A percentile compares a stretch with the other conserved stretches of the same genome.
These are phyloP conservation scores for Candida smagusa DNA, from an alignment of 1,139 yeast species.

Conservation along the genomic window DNA sequence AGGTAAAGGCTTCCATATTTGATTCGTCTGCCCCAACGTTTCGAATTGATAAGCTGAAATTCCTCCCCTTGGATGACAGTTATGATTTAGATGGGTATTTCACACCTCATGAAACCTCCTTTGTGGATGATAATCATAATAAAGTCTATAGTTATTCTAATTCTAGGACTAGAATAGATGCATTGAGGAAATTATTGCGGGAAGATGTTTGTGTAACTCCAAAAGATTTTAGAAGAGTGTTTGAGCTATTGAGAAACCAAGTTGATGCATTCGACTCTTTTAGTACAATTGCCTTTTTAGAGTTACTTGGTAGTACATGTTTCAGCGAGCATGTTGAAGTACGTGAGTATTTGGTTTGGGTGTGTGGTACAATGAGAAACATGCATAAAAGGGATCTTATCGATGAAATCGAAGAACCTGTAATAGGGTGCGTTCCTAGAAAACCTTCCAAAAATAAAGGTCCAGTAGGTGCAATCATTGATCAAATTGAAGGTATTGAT, in stretches of 20 bases:
- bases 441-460: neutral
- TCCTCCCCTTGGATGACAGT: too few species aligned
- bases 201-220: neutral
- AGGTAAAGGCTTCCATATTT: too few species aligned
- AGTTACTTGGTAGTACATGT: constrained; percentile 1
- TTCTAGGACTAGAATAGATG: neutral
- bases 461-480: neutral
- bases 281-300: neutral
- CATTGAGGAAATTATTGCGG: neutral
- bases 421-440: constrained; percentile 1
- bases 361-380: neutral
- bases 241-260: neutral
- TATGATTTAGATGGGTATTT: too few species aligned
- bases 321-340: constrained; percentile 2
- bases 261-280: neutral
- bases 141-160: neutral
- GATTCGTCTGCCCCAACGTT: too few species aligned
- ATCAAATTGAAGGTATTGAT: neutral
- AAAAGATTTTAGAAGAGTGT: neutral
- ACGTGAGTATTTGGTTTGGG: neutral
- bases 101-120: too few species aligned
- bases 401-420: constrained; percentile 3
- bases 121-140: too few species aligned
- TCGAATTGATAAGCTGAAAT: too few species aligned
- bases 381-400: neutral